Conservation (phyloP, 2,329 filamentous ascomycete species). For the Apiospora arundinis region DNA sequence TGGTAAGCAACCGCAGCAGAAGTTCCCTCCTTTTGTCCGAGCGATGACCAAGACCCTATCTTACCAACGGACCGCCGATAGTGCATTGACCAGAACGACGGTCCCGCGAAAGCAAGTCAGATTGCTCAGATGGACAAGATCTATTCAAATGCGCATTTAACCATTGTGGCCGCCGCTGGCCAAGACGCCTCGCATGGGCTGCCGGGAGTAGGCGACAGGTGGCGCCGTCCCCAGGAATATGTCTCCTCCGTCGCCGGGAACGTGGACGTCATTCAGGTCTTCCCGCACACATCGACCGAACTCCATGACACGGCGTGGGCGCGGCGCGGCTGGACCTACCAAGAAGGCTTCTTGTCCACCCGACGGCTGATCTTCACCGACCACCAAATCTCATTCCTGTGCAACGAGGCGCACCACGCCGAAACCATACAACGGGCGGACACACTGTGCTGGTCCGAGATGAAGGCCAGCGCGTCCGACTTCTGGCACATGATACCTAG, state of each 20-base stretch:
- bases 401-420: neutral
- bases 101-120: neutral
- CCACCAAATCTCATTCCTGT: slow-evolving; percentile 1
- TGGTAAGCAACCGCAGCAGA: neutral
- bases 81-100: slow-evolving; percentile 1
- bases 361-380: slow-evolving; percentile 12
- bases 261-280: neutral
- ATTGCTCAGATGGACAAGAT: slow-evolving; percentile 13
- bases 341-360: neutral
- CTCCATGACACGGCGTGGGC: neutral
- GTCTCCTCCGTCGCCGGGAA: neutral
- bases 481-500: neutral
- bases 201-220: neutral
- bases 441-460: neutral
- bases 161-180: slow-evolving; percentile 1
- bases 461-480: neutral
- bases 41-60: neutral
- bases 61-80: neutral
- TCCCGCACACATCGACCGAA: slow-evolving; percentile 6
- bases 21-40: too few species aligned
- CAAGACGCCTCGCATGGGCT: neutral
- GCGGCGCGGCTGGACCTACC: slow-evolving; percentile 11
- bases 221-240: neutral
- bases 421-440: neutral
- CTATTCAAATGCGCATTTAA: neutral